These are phyloP conservation scores for Thalia dealbata DNA, from an alignment of 176 grass and related monocot species.

Conservation along the genomic window DNA sequence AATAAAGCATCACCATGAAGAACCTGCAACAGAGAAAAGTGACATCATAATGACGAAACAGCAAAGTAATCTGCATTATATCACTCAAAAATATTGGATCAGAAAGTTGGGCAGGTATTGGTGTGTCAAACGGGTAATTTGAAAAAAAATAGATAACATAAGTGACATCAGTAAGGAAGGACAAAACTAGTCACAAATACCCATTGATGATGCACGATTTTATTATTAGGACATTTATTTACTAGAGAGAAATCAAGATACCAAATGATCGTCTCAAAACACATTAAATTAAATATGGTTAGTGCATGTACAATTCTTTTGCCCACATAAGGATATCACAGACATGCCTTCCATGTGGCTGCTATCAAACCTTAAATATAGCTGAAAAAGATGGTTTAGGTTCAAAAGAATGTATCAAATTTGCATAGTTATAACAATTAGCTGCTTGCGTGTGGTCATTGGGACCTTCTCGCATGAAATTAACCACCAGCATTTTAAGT, in stretches of 20 bases:
- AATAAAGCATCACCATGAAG: slow-evolving; percentile 87
- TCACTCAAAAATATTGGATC: not conserved
- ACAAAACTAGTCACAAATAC: not conserved
- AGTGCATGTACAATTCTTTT: not conserved
- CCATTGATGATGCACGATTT: not conserved
- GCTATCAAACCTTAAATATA: not conserved
- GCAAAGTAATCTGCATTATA: not conserved
- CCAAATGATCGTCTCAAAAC: not conserved
- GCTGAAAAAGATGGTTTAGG: not conserved
- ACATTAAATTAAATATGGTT: not conserved
- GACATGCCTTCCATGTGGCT: not conserved
- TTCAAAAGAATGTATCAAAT: too few species aligned
- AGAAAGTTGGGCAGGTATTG: not conserved
- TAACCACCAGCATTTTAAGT: too few species aligned
- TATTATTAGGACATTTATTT: not conserved
- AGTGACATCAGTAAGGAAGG: not conserved
- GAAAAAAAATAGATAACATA: not conserved
- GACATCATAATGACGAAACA: not conserved
- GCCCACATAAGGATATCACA: too few species aligned
- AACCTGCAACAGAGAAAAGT: slow-evolving; percentile 36
- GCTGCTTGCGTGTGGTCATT: too few species aligned
- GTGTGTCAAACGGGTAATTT: not conserved
- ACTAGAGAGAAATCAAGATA: not conserved
- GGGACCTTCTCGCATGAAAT: too few species aligned
- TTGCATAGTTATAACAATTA: too few species aligned